Conservation (phyloP, 140 eudicot species). For the Ambrosia hybrid region DNA sequence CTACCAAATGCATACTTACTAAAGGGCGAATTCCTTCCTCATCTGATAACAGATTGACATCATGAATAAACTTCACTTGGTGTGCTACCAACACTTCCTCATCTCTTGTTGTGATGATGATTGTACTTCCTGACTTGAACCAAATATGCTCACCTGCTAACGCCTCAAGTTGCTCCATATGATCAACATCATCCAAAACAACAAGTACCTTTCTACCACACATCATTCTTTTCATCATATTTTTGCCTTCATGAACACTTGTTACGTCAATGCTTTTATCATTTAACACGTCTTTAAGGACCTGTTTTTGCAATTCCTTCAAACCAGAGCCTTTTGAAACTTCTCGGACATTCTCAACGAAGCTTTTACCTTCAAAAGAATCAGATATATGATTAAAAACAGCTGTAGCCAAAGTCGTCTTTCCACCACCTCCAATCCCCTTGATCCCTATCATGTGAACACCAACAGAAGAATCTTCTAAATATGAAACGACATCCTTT, state of each 20-base stretch:
- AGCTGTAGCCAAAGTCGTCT: constrained; percentile 29
- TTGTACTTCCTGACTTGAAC: constrained; percentile 25
- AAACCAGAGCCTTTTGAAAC: neutral
- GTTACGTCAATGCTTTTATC: neutral
- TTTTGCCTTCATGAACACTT: neutral
- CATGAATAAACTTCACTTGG: neutral
- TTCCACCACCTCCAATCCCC: constrained; percentile 34
- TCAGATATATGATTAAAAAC: constrained; percentile 7
- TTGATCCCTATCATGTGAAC: constrained; percentile 20
- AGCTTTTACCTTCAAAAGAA: constrained; percentile 19
- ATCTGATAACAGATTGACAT: neutral
- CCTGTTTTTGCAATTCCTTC: constrained; percentile 14
- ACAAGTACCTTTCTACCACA: constrained; percentile 6
- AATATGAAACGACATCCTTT: neutral
- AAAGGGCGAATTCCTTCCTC: constrained; percentile 9
- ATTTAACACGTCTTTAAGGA: constrained; percentile 5
- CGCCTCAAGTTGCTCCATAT: constrained; percentile 13
- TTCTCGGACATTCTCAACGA: constrained; percentile 22
- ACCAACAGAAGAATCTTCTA: neutral
- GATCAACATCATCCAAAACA: constrained; percentile 32
- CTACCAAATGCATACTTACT: too few species aligned
- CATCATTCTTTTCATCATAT: neutral
- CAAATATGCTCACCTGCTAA: constrained; percentile 12
- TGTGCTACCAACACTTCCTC: constrained; percentile 5
- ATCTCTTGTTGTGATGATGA: constrained; percentile 36